Evolutionary conservation across 106 monocot species (phyloP), one percentile per base, ranked within the genome.

Genomic region (Cymbidium sinense): DNA sequence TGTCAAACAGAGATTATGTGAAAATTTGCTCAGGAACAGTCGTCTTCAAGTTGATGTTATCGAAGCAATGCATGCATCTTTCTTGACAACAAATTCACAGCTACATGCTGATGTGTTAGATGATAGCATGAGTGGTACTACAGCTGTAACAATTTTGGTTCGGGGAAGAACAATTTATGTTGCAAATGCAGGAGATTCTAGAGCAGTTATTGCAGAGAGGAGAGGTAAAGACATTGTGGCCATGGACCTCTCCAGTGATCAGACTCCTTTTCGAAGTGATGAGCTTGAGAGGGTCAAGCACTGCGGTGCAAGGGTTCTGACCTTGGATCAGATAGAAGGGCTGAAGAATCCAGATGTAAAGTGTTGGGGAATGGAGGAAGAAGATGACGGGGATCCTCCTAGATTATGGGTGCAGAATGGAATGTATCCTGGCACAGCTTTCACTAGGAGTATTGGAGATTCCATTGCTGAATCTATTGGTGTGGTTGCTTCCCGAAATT

Each of bases 371-470:
- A 83, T 71, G 6, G 94, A 93, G 79, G 96, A 91, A 79, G 81
- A 84, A 43, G 98, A 98, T 73, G 94, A 98, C 77, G 98, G 98
- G 43, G 98, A 98, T 65, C 98, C 98, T 61, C 98, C 98, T 6
- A 85, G 98, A 85, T 81, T 98, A 43, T 98, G 98, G 98, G 98
- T 98, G 75, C 90, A 86, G 75, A 91, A 89, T 76, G 98, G 91
- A 10, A 98, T 98, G 94, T 94, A 87, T 84, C 98, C 98, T 11
- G 98, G 98, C 23, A 98, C 98, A 34, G 98, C 98, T 72, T 98
- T 98, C 54, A 92, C 98, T 28, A 80, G 98, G 52, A 98, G 98
- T 80, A 86, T 98, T 71, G 98, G 98, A 43, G 98, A 98, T 85
- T 98, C 94, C 0, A 83, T 92, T 82, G 98, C 98, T 39, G 98